Percentiles rank a stretch among this genome's conserved stretches.
Conservation (phyloP, 2,329 filamentous ascomycete genomes). For the Mariannaea elegans region DNA sequence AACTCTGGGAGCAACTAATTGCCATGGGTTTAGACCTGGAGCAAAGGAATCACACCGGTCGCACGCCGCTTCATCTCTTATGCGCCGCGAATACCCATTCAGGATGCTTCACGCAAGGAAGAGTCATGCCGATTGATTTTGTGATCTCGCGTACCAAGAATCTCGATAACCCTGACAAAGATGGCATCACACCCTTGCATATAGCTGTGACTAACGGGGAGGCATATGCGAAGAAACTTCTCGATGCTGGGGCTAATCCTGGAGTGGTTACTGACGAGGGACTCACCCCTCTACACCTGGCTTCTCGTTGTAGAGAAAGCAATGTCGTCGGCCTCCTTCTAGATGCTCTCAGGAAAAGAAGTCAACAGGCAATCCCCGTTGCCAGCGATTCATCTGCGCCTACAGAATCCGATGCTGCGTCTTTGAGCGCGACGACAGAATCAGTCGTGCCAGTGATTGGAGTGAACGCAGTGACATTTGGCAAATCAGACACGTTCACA, state of each 20-base stretch:
- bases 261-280: constrained; percentile 42
- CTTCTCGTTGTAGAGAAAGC: constrained; percentile 42
- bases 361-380: neutral
- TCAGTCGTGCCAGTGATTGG: neutral
- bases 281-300: constrained; percentile 52
- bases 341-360: constrained; percentile 9
- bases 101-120: neutral
- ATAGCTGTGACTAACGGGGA: constrained; percentile 33
- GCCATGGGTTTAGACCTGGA: constrained; percentile 24
- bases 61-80: constrained; percentile 37
- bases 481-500: neutral
- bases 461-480: constrained; percentile 5
- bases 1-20: constrained; percentile 8
- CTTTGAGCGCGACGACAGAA: neutral
- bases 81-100: neutral
- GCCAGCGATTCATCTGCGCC: too few relatives aligned
- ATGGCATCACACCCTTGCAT: constrained; percentile 39
- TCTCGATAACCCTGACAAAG: constrained; percentile 16
- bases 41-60: constrained; percentile 28
- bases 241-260: constrained; percentile 49
- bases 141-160: constrained; percentile 27
- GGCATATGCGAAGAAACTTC: constrained; percentile 36
- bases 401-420: neutral
- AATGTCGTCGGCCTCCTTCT: constrained; percentile 47
- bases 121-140: constrained; percentile 17